Evolutionary conservation across 1,284 basidiomycete species (phyloP).

Genomic region (Ganoderma resinaceum): DNA sequence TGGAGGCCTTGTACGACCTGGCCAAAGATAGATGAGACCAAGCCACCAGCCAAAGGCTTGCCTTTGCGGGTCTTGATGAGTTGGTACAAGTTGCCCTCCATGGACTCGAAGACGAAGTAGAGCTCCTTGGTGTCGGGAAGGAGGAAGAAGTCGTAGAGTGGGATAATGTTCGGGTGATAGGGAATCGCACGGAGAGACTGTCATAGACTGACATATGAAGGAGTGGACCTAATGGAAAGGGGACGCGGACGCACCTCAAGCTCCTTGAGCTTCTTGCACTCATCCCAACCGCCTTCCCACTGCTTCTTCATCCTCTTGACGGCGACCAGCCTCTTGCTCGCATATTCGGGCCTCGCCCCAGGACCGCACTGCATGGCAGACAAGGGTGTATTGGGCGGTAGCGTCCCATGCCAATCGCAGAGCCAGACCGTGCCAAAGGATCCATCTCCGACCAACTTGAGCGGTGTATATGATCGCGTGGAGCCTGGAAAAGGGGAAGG

Average conservation of each 20-base stretch:
- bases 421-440: slow-evolving; percentile 99
- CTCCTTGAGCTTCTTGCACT: slow-evolving; percentile 95
- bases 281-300: slow-evolving; percentile 97
- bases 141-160: slow-evolving; percentile 98
- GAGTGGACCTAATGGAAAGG: slow-evolving; percentile 20
- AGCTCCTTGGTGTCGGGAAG: slow-evolving; percentile 93
- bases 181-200: slow-evolving; percentile 95
- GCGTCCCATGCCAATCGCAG: slow-evolving; percentile 97
- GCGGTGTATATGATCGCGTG: slow-evolving; percentile 54
- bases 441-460: slow-evolving; percentile 95
- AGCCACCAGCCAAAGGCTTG: slow-evolving; percentile 91
- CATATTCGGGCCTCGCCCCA: slow-evolving; percentile 92
- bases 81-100: slow-evolving; percentile 99
- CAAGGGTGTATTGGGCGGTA: slow-evolving; percentile 87
- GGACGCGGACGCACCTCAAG: slow-evolving; percentile 76
- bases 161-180: slow-evolving; percentile 97
- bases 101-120: slow-evolving; percentile 99
- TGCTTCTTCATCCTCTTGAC: slow-evolving; percentile 99
- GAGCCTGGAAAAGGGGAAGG: slow-evolving; percentile 40
- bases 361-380: slow-evolving; percentile 93
- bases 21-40: slow-evolving; percentile 94
- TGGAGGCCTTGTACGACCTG: slow-evolving; percentile 92
- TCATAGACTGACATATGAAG: slow-evolving; percentile 26
- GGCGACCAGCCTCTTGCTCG: slow-evolving; percentile 93
- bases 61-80: slow-evolving; percentile 98